Percentiles rank a stretch among this genome's conserved stretches.
phyloP scores from a whole-genome alignment of 768 basidiomycete genomes.

The Tulasnella calospora region DNA sequence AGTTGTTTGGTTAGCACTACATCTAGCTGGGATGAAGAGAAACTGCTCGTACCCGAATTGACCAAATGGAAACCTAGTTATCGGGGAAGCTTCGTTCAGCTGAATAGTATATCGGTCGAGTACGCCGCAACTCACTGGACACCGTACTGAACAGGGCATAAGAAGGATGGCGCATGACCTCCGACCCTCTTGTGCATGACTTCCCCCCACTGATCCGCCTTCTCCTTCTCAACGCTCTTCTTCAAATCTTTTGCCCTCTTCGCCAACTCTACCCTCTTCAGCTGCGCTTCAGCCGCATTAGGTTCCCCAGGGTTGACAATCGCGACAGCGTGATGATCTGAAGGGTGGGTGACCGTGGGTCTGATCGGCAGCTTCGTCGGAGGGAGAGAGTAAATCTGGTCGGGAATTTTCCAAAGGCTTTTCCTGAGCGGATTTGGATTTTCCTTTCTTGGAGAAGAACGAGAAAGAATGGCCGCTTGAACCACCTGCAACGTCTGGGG shows the following conservation, averaged over 20 bases:
- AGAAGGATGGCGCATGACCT: conserved; percentile 19
- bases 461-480: conserved; percentile 1
- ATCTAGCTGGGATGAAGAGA: not conserved
- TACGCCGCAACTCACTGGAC: not conserved
- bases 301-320: conserved; percentile 15
- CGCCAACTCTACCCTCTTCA: conserved; percentile 6
- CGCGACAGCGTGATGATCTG: conserved; percentile 28
- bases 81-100: not conserved
- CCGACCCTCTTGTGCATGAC: conserved; percentile 15
- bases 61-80: conserved; percentile 3
- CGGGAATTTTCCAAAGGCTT: conserved; percentile 23
- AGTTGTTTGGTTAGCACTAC: not conserved
- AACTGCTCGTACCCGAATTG: not conserved
- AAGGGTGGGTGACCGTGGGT: conserved; percentile 31
- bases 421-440: not conserved
- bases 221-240: conserved; percentile 19
- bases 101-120: not conserved
- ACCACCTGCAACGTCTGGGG: conserved; percentile 29
- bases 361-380: conserved; percentile 26
- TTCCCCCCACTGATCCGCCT: conserved; percentile 25
- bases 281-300: conserved; percentile 3
- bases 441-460: conserved; percentile 9
- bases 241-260: conserved; percentile 21
- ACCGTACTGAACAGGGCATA: conserved; percentile 14
- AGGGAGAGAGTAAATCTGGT: conserved; percentile 27